These are phyloP conservation scores for Tetradesmus obliquus DNA, from an alignment of 139 green algal species.

Conservation along the genomic window DNA sequence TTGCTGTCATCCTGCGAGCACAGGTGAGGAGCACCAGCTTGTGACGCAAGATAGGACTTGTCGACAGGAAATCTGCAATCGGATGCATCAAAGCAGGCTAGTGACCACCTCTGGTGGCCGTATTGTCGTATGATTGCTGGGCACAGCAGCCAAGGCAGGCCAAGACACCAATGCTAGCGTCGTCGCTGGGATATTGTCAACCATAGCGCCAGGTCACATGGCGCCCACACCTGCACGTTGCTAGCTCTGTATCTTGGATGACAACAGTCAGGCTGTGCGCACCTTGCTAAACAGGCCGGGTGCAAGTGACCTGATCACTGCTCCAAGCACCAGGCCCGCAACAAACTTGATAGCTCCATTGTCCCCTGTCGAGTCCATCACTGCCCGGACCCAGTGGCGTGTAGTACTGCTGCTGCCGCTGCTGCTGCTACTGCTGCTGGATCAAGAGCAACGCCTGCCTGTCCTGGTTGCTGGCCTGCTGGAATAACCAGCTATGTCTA, in stretches of 20 bases:
- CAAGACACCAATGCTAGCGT: too few species aligned
- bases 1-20: neutral
- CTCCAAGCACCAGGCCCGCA: constrained; percentile 45
- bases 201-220: too few species aligned
- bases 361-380: neutral
- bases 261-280: neutral
- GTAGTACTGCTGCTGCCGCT: constrained; percentile 12
- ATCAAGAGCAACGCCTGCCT: neutral
- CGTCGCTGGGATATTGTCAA: too few species aligned
- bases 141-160: too few species aligned
- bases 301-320: constrained; percentile 17
- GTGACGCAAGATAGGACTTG: neutral
- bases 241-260: too few species aligned
- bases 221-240: too few species aligned
- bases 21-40: too few species aligned
- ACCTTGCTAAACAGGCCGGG: neutral
- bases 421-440: constrained; percentile 1
- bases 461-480: neutral
- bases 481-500: too few species aligned
- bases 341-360: constrained; percentile 46
- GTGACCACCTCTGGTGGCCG: too few species aligned
- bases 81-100: neutral
- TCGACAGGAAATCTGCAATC: neutral
- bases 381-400: neutral
- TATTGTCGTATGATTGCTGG: too few species aligned